Evolutionary conservation across 208 protist genomes (phyloP).

Genomic region (Leptomonas seymouri): DNA sequence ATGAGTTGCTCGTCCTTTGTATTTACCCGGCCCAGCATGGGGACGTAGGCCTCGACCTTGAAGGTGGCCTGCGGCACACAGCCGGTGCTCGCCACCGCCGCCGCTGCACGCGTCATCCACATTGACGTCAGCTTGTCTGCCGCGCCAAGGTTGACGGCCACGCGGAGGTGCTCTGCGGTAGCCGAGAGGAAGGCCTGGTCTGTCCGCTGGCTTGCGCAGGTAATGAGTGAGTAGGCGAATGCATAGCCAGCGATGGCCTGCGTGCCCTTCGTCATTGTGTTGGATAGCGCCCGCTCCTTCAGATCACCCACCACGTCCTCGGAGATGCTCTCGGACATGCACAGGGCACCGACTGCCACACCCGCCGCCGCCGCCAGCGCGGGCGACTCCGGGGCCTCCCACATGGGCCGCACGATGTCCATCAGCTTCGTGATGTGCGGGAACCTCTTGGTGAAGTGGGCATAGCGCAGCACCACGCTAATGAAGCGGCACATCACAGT

Average conservation of each 20-base stretch:
- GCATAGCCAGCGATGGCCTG: conserved; percentile 78
- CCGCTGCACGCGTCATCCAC: conserved; percentile 86
- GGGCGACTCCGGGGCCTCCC: conserved; percentile 73
- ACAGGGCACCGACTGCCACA: conserved; percentile 81
- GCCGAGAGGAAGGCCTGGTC: conserved; percentile 66
- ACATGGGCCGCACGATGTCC: conserved; percentile 72
- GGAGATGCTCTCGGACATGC: conserved; percentile 78
- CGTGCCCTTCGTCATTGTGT: conserved; percentile 60
- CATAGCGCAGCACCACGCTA: conserved; percentile 86
- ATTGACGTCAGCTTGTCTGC: conserved; percentile 76
- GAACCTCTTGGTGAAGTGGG: conserved; percentile 72
- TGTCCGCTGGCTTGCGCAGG: conserved; percentile 51
- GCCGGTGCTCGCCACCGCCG: conserved; percentile 66
- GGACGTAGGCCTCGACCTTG: conserved; percentile 62
- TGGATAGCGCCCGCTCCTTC: conserved; percentile 73
- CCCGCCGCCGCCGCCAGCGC: conserved; percentile 66
- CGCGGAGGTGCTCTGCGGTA: conserved; percentile 57
- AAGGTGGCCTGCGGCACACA: conserved; percentile 44
- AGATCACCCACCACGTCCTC: conserved; percentile 66
- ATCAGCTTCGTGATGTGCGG: conserved; percentile 79
- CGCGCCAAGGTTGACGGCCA: conserved; percentile 58
- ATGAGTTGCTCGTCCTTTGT: conserved; percentile 69
- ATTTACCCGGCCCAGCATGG: conserved; percentile 70
- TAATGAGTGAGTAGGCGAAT: conserved; percentile 74
- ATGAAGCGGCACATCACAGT: conserved; percentile 93